These are phyloP conservation scores for Mycena vulgaris DNA, from an alignment of 768 basidiomycete species.

Conservation along the genomic window DNA sequence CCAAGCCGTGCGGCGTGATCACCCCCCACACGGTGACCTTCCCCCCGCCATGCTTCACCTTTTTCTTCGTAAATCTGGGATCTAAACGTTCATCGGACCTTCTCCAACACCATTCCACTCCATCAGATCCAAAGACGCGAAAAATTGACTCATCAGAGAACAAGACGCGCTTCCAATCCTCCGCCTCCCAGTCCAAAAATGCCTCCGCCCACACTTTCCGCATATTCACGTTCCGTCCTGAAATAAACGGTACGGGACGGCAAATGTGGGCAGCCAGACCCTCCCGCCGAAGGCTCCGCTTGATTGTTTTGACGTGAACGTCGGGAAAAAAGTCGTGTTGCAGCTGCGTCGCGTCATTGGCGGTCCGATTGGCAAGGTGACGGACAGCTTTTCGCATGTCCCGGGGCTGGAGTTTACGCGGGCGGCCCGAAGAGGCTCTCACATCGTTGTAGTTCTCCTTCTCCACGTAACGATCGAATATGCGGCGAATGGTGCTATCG, in stretches of 20 bases:
- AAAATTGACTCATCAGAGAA: conserved; percentile 52
- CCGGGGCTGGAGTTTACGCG: not conserved
- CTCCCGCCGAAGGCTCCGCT: too few relatives aligned
- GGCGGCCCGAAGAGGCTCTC: not conserved
- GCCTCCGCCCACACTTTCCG: too few relatives aligned
- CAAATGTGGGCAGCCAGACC: too few relatives aligned
- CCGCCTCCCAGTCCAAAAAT: too few relatives aligned
- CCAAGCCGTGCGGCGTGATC: conserved; percentile 47
- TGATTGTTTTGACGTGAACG: too few relatives aligned
- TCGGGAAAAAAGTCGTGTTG: too few relatives aligned
- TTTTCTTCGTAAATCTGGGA: conserved; percentile 45
- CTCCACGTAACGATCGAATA: not conserved
- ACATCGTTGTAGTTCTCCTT: conserved; percentile 7
- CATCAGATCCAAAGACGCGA: conserved; percentile 47
- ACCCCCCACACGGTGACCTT: conserved; percentile 55
- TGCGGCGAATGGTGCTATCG: not conserved
- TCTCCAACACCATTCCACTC: conserved; percentile 49
- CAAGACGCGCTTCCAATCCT: conserved; percentile 38
- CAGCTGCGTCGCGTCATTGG: not conserved
- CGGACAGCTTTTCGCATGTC: not conserved
- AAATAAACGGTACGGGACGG: too few relatives aligned
- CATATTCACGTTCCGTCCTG: too few relatives aligned
- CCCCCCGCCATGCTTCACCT: conserved; percentile 54
- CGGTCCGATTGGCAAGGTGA: not conserved
- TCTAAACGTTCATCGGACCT: conserved; percentile 42